Conservation (phyloP, 768 basidiomycete genomes). For the Gelatoporia subvermispora region DNA sequence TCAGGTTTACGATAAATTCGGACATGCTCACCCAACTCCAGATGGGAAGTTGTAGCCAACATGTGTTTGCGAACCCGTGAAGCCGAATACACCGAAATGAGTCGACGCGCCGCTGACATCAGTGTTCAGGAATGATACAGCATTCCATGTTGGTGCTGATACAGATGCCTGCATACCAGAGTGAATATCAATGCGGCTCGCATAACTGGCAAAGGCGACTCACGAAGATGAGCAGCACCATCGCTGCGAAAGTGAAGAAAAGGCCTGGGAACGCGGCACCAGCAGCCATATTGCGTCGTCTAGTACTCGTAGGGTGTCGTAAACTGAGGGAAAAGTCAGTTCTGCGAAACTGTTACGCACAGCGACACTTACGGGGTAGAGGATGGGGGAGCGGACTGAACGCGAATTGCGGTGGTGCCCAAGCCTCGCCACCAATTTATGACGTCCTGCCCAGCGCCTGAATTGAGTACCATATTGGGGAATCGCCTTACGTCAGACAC, state of each 20-base stretch:
- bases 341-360: neutral
- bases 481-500: too few relatives aligned
- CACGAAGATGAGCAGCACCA: conserved; percentile 66
- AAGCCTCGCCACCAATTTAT: conserved; percentile 4
- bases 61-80: conserved; percentile 46
- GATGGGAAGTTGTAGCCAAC: conserved; percentile 57
- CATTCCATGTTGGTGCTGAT: conserved; percentile 70
- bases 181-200: neutral
- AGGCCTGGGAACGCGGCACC: conserved; percentile 64
- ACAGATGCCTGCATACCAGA: conserved; percentile 50
- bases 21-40: conserved; percentile 38
- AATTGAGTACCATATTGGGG: neutral
- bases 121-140: conserved; percentile 62
- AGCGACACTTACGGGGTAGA: neutral
- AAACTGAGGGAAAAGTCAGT: neutral
- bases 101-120: conserved; percentile 30
- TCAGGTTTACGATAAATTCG: neutral
- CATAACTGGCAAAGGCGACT: conserved; percentile 19
- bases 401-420: neutral
- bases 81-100: conserved; percentile 76
- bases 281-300: conserved; percentile 36
- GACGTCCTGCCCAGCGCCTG: conserved; percentile 2
- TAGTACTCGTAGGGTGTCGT: conserved; percentile 12
- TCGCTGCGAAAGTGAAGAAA: conserved; percentile 67
- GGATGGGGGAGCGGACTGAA: neutral